These are phyloP conservation scores for Podaxis carcinomalis DNA, from an alignment of 768 basidiomycete genomes.

Conservation along the genomic window DNA sequence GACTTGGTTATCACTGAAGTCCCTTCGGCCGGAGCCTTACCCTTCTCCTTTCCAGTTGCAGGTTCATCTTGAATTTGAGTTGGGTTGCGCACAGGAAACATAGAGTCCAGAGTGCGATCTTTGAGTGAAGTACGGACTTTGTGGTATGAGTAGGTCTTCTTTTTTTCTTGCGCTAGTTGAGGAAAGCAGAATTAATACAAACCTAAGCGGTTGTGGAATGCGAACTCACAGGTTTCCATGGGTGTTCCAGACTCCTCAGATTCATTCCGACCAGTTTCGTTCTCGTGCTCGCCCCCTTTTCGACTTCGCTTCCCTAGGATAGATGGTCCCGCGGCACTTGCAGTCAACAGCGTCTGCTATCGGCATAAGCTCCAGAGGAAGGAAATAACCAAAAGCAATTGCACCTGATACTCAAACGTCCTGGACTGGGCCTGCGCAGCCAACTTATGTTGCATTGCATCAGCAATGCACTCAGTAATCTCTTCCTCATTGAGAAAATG, in stretches of 20 bases:
- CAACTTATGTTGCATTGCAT: conserved; percentile 65
- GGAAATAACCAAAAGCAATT: background rate
- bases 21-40: conserved; percentile 17
- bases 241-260: conserved; percentile 13
- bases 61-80: conserved; percentile 25
- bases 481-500: conserved; percentile 90
- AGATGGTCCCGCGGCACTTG: conserved; percentile 34
- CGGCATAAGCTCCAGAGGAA: background rate
- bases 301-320: conserved; percentile 34
- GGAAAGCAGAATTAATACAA: background rate
- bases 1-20: conserved; percentile 24
- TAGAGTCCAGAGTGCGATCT: conserved; percentile 91
- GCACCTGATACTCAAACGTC: conserved; percentile 70
- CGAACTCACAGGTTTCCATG: background rate
- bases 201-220: background rate
- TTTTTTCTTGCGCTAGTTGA: conserved; percentile 24
- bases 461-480: conserved; percentile 74
- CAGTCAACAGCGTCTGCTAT: conserved; percentile 56
- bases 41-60: conserved; percentile 8
- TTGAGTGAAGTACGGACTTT: conserved; percentile 88
- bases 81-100: conserved; percentile 73
- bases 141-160: conserved; percentile 70
- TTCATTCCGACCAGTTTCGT: conserved; percentile 21
- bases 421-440: conserved; percentile 61
- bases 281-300: conserved; percentile 27